These are phyloP conservation scores for Carpinus fangiana DNA, from an alignment of 306 rosid genomes.

Conservation along the genomic window DNA sequence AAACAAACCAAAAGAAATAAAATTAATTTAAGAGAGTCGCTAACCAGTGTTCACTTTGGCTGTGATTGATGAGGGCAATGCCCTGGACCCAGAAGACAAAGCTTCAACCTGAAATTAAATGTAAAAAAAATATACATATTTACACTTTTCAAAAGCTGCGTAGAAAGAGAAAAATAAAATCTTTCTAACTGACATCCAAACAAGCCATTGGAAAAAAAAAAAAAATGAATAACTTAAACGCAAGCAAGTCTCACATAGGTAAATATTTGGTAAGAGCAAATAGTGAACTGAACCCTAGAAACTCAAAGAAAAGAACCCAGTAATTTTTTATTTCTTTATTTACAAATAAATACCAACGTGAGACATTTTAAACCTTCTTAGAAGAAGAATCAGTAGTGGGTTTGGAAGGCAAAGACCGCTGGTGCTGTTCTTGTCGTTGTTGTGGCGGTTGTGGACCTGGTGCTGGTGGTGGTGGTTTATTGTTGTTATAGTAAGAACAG, in stretches of 20 bases:
- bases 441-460: too few species aligned
- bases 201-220: neutral
- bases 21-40: neutral
- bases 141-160: neutral
- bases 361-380: conserved; percentile 34
- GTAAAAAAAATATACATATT: neutral
- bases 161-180: neutral
- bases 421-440: conserved; percentile 13
- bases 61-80: conserved; percentile 40
- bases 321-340: neutral
- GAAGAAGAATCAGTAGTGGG: conserved; percentile 29
- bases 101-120: conserved; percentile 43
- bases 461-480: neutral
- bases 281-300: conserved; percentile 17
- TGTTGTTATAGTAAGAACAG: neutral
- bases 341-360: conserved; percentile 1
- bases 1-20: neutral
- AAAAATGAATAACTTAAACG: neutral
- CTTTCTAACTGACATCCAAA: neutral
- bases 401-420: conserved; percentile 22
- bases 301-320: neutral
- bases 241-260: neutral
- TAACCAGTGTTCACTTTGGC: conserved; percentile 45
- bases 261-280: neutral
- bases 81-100: conserved; percentile 34